Evolutionary conservation across 164 flowering plant genomes (phyloP).

Genomic region (Platanus orientalis): DNA sequence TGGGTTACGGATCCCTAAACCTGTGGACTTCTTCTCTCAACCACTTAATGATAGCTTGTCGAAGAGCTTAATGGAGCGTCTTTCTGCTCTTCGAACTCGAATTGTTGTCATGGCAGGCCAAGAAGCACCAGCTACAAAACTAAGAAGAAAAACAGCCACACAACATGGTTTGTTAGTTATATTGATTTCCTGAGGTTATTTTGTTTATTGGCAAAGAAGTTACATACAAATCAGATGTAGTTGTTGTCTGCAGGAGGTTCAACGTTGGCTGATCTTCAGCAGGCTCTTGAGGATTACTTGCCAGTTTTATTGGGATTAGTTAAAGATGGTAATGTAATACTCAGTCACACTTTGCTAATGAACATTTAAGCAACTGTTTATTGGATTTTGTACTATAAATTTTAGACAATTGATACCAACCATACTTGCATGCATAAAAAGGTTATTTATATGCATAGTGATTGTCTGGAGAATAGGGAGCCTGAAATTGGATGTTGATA

Average conservation of each 20-base stretch:
- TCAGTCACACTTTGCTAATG: not conserved
- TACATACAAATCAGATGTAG: not conserved
- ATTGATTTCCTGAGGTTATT: not conserved
- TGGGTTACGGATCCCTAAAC: constrained; percentile 73
- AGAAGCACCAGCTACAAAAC: constrained; percentile 61
- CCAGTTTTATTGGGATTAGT: constrained; percentile 77
- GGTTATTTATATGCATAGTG: not conserved
- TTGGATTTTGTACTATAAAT: not conserved
- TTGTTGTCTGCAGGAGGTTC: constrained; percentile 56
- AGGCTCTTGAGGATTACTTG: constrained; percentile 78
- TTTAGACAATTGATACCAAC: not conserved
- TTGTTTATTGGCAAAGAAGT: not conserved
- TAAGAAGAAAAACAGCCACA: constrained; percentile 66
- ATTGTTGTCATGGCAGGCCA: constrained; percentile 77
- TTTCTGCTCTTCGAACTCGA: constrained; percentile 67
- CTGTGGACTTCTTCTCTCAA: constrained; percentile 65
- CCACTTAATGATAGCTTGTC: constrained; percentile 51
- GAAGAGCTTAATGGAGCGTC: constrained; percentile 53
- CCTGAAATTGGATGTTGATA: too few species aligned
- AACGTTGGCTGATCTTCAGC: constrained; percentile 71
- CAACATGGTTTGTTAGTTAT: constrained; percentile 59
- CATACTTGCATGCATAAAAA: not conserved
- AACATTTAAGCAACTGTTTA: too few species aligned
- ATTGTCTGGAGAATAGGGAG: not conserved
- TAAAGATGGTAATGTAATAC: constrained; percentile 49